A percentile compares a stretch with the other conserved stretches of the same genome.
Evolutionary conservation across 345 rosid genomes (phyloP).

Genomic region (Euphorbia pulcherrima): DNA sequence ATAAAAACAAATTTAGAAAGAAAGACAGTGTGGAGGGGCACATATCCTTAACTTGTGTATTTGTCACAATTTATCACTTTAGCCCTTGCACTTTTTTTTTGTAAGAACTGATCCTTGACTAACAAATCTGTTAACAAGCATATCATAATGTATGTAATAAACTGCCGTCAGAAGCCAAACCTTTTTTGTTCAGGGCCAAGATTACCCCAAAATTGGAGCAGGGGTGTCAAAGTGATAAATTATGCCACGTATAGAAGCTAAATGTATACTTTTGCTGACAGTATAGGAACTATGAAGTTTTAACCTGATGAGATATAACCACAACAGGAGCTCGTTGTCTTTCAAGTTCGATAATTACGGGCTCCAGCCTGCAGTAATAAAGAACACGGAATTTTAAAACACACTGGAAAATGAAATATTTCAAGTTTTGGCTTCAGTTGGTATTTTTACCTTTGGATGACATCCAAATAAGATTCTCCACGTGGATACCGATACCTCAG

Average conservation of each 20-base stretch:
- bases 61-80: background rate
- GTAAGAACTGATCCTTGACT: background rate
- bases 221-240: too few relatives aligned
- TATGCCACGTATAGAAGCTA: too few relatives aligned
- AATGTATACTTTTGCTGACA: background rate
- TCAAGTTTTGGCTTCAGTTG: background rate
- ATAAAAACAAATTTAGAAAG: background rate
- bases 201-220: too few relatives aligned
- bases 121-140: background rate
- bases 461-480: slow-evolving; percentile 98
- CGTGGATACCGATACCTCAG: slow-evolving; percentile 94
- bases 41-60: background rate
- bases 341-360: slow-evolving; percentile 96
- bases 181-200: background rate
- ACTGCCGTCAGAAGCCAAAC: background rate
- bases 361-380: slow-evolving; percentile 73
- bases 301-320: slow-evolving; percentile 96
- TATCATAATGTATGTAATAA: background rate
- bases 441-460: slow-evolving; percentile 75
- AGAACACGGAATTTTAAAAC: slow-evolving; percentile 12
- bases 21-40: background rate
- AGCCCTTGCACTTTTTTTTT: background rate
- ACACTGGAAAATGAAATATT: background rate
- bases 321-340: slow-evolving; percentile 98
- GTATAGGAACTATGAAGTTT: slow-evolving; percentile 4